phyloP scores from a whole-genome alignment of 305 asterid species.

The Fraxinus ornus region DNA sequence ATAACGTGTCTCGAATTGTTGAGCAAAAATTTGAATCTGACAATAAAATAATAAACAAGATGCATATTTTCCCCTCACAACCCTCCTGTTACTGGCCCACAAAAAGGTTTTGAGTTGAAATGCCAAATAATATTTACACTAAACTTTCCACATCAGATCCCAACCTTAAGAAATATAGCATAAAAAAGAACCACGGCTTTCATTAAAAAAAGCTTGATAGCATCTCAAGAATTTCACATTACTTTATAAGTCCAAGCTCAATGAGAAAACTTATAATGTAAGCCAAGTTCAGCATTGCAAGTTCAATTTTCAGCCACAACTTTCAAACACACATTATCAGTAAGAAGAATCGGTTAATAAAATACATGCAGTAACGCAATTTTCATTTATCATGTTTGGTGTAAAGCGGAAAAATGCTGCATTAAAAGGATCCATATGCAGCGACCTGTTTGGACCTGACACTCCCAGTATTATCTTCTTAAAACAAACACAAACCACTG shows the following conservation, averaged over 20 bases:
- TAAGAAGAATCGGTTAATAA: not conserved
- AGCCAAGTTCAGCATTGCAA: not conserved
- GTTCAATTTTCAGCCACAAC: not conserved
- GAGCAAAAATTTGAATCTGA: not conserved
- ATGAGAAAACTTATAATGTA: not conserved
- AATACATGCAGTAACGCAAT: not conserved
- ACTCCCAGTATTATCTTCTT: not conserved
- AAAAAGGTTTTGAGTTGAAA: not conserved
- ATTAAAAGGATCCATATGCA: not conserved
- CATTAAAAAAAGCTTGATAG: not conserved
- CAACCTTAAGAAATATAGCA: not conserved
- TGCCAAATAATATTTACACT: not conserved
- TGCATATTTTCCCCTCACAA: not conserved
- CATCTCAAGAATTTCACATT: not conserved
- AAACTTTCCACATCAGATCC: not conserved
- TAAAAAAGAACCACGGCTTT: not conserved
- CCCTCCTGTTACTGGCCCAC: not conserved
- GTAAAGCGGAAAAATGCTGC: not conserved
- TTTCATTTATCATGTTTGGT: not conserved
- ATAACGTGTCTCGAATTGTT: not conserved
- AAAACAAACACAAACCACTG: not conserved
- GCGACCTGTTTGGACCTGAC: not conserved
- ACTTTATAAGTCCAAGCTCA: not conserved
- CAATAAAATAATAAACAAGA: not conserved
- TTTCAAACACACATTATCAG: not conserved